These are phyloP conservation scores for Tulasnella sp. DNA, from an alignment of 768 basidiomycete species.

Conservation along the genomic window DNA sequence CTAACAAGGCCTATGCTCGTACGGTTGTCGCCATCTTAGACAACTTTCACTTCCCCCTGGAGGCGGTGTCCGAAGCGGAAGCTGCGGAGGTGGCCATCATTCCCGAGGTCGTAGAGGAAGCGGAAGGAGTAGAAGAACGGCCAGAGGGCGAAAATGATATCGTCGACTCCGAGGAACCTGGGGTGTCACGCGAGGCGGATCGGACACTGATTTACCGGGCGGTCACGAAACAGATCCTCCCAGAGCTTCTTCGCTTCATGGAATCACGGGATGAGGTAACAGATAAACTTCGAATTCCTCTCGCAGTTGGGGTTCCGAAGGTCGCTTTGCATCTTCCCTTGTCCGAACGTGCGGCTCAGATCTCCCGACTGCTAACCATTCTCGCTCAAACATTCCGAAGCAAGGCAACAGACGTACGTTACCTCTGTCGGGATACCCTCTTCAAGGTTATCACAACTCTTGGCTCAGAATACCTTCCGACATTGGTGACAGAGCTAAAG, in stretches of 20 bases:
- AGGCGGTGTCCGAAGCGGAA: slow-evolving; percentile 38
- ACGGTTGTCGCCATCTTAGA: slow-evolving; percentile 79
- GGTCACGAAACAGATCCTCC: slow-evolving; percentile 71
- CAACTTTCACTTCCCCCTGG: slow-evolving; percentile 88
- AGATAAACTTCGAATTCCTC: slow-evolving; percentile 80
- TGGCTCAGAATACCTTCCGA: slow-evolving; percentile 68
- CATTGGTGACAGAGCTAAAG: slow-evolving; percentile 75
- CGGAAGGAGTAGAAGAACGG: slow-evolving; percentile 32
- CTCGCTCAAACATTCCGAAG: slow-evolving; percentile 90
- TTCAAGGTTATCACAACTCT: slow-evolving; percentile 70
- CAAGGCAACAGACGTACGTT: slow-evolving; percentile 87
- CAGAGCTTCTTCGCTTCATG: slow-evolving; percentile 70
- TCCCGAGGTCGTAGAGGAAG: slow-evolving; percentile 32
- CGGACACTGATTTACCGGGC: slow-evolving; percentile 35
- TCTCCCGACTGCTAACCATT: slow-evolving; percentile 71
- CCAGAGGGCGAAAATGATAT: slow-evolving; percentile 31
- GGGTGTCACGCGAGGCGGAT: slow-evolving; percentile 53
- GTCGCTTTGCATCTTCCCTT: slow-evolving; percentile 77
- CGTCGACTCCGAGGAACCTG: slow-evolving; percentile 25
- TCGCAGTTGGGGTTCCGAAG: slow-evolving; percentile 80
- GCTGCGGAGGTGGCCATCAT: not conserved
- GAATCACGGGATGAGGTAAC: slow-evolving; percentile 81
- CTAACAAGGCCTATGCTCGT: slow-evolving; percentile 79
- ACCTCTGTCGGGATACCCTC: slow-evolving; percentile 76
- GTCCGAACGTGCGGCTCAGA: slow-evolving; percentile 58